Percentiles rank a stretch among this genome's conserved stretches.
Conservation (phyloP, 306 rosid species). For the Oemleria cerasiformis region DNA sequence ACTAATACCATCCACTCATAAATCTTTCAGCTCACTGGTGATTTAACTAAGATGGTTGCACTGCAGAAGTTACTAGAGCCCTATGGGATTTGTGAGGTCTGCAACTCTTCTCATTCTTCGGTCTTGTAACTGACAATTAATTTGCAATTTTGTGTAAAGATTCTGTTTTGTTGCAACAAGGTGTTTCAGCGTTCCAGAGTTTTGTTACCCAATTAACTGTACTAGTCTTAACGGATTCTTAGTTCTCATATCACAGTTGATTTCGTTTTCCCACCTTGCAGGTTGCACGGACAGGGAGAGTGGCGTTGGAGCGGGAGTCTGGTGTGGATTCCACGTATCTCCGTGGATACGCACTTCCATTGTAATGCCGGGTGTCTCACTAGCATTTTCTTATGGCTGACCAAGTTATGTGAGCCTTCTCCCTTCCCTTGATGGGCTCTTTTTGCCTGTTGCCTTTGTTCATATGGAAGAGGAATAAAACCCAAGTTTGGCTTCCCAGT, state of each 20-base stretch:
- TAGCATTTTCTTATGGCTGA: neutral
- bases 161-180: neutral
- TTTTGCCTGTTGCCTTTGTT: neutral
- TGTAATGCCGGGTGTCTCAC: constrained; percentile 15
- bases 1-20: neutral
- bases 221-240: neutral
- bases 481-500: neutral
- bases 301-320: constrained; percentile 50
- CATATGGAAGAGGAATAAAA: neutral
- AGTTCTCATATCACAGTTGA: neutral
- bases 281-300: constrained; percentile 66
- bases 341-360: constrained; percentile 54
- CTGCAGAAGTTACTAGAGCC: constrained; percentile 55
- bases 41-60: constrained; percentile 60
- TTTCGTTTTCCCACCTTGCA: constrained; percentile 15
- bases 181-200: neutral
- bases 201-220: no score
- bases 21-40: constrained; percentile 53
- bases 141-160: neutral
- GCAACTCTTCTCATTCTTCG: constrained; percentile 19
- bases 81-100: constrained; percentile 58
- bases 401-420: neutral
- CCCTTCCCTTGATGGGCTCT: neutral
- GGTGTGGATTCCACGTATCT: constrained; percentile 56
- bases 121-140: neutral